Evolutionary conservation across 2,329 filamentous ascomycete species (phyloP).

Genomic region (Neonectria faginata): DNA sequence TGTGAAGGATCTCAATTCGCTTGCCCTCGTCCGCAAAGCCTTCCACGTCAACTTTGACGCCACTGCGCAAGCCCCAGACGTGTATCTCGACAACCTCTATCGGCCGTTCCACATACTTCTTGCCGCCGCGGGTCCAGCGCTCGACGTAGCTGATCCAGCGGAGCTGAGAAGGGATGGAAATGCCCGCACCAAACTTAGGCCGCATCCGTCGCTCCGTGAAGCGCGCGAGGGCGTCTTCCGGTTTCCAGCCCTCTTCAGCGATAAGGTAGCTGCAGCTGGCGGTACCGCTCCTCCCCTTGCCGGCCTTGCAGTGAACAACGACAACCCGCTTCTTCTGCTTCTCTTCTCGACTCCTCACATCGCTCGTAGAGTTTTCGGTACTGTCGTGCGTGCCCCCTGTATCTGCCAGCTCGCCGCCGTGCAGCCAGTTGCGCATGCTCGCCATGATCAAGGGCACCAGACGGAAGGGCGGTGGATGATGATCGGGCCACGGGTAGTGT

Average conservation of each 20-base stretch:
- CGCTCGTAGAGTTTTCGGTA: slow-evolving; percentile 24
- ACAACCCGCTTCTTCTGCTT: slow-evolving; percentile 70
- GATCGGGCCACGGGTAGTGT: slow-evolving; percentile 97
- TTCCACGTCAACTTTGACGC: slow-evolving; percentile 88
- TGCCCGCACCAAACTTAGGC: slow-evolving; percentile 85
- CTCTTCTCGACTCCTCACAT: slow-evolving; percentile 48
- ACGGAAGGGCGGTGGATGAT: slow-evolving; percentile 93
- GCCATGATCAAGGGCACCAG: slow-evolving; percentile 90
- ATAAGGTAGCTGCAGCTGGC: slow-evolving; percentile 91
- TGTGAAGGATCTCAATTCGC: slow-evolving; percentile 84
- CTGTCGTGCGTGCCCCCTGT: slow-evolving; percentile 26
- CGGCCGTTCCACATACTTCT: slow-evolving; percentile 83
- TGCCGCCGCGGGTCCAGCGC: slow-evolving; percentile 80
- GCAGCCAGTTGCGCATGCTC: slow-evolving; percentile 91
- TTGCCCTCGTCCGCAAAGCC: slow-evolving; percentile 91
- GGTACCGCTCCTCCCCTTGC: slow-evolving; percentile 92
- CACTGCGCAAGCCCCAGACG: slow-evolving; percentile 87
- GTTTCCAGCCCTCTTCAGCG: slow-evolving; percentile 77
- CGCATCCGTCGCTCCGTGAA: slow-evolving; percentile 90
- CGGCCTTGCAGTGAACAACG: slow-evolving; percentile 97
- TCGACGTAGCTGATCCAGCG: slow-evolving; percentile 91
- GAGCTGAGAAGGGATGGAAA: slow-evolving; percentile 93
- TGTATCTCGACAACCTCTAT: slow-evolving; percentile 91
- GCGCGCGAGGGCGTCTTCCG: slow-evolving; percentile 64
- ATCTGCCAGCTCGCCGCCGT: slow-evolving; percentile 59